phyloP scores from a whole-genome alignment of 306 rosid genomes.

The Rosa persica region DNA sequence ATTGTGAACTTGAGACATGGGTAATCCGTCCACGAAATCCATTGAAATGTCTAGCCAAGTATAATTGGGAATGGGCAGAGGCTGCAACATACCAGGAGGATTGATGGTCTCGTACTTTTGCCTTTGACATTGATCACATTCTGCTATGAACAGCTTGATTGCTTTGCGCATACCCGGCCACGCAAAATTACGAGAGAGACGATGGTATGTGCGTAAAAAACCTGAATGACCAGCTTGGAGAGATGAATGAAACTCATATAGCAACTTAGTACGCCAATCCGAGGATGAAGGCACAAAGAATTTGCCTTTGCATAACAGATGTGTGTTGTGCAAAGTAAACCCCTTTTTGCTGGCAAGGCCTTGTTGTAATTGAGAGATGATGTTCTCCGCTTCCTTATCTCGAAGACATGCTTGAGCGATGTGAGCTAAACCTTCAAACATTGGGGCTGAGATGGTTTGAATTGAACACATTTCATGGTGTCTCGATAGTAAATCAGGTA shows the following conservation, averaged over 20 bases:
- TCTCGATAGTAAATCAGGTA: too few relatives aligned
- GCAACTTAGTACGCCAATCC: not conserved
- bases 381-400: too few relatives aligned
- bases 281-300: not conserved
- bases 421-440: too few relatives aligned
- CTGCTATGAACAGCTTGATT: not conserved
- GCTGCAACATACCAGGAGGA: not conserved
- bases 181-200: not conserved
- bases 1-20: not conserved
- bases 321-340: not conserved
- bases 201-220: not conserved
- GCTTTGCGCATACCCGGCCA: not conserved
- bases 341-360: not conserved
- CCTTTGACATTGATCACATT: not conserved
- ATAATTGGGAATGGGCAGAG: not conserved
- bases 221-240: not conserved
- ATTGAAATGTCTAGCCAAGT: not conserved
- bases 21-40: not conserved
- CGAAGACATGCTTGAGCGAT: too few relatives aligned
- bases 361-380: not conserved
- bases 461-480: too few relatives aligned
- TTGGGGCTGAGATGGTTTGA: too few relatives aligned
- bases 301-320: not conserved
- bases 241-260: not conserved
- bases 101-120: not conserved